Percentiles rank a stretch among this genome's conserved stretches.
Evolutionary conservation across 495 filamentous ascomycete genomes (phyloP).

Genomic region (Emericellopsis terricola): DNA sequence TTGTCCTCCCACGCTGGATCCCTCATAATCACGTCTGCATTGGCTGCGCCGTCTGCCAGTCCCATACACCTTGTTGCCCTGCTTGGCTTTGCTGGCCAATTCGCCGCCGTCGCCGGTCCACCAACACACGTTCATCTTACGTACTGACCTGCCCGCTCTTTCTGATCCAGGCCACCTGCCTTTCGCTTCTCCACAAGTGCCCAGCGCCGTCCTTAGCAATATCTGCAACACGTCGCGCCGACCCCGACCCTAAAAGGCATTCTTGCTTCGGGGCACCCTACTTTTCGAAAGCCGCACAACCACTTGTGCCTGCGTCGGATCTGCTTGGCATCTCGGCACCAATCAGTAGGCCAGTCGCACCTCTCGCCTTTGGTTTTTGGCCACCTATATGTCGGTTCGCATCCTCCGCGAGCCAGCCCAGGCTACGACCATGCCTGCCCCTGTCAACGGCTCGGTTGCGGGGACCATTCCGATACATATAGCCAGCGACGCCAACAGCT

Average conservation of each 20-base stretch:
- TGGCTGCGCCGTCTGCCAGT: not conserved
- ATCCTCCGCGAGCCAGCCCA: not conserved
- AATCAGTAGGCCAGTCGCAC: no score
- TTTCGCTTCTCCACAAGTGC: not conserved
- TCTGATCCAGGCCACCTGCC: not conserved
- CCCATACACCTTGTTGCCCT: no score
- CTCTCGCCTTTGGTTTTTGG: no score
- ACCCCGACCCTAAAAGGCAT: no score
- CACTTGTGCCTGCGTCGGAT: no score
- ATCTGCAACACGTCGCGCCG: no score
- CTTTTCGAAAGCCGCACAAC: no score
- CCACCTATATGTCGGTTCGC: not conserved
- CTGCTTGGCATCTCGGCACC: no score
- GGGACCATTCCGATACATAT: slow-evolving; percentile 9
- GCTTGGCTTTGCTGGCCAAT: no score
- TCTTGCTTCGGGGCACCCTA: no score
- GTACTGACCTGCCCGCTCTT: not conserved
- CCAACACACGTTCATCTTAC: not conserved
- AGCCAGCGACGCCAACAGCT: slow-evolving; percentile 10
- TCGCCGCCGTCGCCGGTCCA: not conserved
- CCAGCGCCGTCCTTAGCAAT: no score
- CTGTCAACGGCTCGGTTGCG: slow-evolving; percentile 1
- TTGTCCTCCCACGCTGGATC: not conserved
- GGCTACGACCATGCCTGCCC: slow-evolving; percentile 4
- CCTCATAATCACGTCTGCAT: not conserved